phyloP scores from a whole-genome alignment of 2,329 filamentous ascomycete genomes.

The Talaromyces piceae region DNA sequence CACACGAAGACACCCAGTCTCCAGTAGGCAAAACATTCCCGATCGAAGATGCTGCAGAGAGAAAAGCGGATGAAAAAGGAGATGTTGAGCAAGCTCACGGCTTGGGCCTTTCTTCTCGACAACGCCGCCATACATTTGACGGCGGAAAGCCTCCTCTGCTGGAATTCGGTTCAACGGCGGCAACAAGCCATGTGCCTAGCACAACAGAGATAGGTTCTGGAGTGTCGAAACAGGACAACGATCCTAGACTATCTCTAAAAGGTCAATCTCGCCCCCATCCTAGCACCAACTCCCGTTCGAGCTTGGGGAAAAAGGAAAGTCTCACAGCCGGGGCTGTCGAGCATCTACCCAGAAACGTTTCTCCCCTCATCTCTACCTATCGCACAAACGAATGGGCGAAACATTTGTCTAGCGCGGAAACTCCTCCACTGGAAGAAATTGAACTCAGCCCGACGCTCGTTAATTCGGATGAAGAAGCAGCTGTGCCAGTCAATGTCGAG shows the following conservation, averaged over 20 bases:
- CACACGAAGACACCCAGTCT: background rate
- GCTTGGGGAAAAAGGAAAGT: slow-evolving; percentile 17
- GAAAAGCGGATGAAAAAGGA: background rate
- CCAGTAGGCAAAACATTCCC: background rate
- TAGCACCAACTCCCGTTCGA: slow-evolving; percentile 8
- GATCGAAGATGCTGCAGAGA: background rate
- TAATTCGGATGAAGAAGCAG: slow-evolving; percentile 41
- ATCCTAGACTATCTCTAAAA: background rate
- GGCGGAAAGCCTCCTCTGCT: background rate
- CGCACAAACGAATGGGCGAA: slow-evolving; percentile 96
- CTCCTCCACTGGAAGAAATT: slow-evolving; percentile 53
- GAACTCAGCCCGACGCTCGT: slow-evolving; percentile 28
- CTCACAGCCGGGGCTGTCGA: slow-evolving; percentile 38
- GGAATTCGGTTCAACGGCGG: background rate
- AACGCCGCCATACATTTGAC: slow-evolving; percentile 6
- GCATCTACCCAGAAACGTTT: slow-evolving; percentile 62
- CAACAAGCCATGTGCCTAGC: background rate
- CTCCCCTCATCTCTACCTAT: slow-evolving; percentile 71
- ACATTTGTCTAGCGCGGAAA: slow-evolving; percentile 70
- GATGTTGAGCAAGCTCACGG: background rate
- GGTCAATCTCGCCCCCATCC: background rate
- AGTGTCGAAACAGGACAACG: background rate
- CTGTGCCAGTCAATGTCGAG: slow-evolving; percentile 56
- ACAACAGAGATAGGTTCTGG: background rate
- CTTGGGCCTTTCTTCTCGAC: background rate